phyloP scores from a whole-genome alignment of 371 early-diverging fungal genomes.

The Chytridium lagenaria region DNA sequence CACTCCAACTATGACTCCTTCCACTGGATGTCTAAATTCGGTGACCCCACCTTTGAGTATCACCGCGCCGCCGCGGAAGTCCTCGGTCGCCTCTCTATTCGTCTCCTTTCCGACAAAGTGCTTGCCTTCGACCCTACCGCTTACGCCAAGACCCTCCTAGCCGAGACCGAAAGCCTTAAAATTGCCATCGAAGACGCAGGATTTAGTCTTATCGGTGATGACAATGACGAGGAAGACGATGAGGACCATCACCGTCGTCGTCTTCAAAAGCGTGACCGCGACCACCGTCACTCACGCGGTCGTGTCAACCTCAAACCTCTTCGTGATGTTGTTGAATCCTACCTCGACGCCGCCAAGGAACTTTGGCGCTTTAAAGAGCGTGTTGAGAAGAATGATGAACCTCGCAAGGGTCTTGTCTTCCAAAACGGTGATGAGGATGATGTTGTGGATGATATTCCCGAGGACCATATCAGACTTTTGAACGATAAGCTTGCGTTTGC shows the following conservation, averaged over 20 bases:
- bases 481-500: slow-evolving; percentile 57
- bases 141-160: slow-evolving; percentile 22
- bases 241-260: not conserved
- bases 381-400: not conserved
- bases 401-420: not conserved
- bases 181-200: not conserved
- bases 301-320: not conserved
- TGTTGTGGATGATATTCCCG: not conserved
- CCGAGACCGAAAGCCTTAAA: not conserved
- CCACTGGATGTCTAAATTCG: slow-evolving; percentile 70
- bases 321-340: not conserved
- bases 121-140: slow-evolving; percentile 29
- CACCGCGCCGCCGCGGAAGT: slow-evolving; percentile 55
- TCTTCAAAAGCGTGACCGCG: not conserved
- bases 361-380: not conserved
- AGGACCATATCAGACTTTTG: not conserved
- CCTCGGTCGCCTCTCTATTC: slow-evolving; percentile 5
- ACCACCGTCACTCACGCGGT: not conserved
- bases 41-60: slow-evolving; percentile 67
- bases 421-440: not conserved
- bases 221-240: not conserved
- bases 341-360: not conserved
- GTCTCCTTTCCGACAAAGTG: slow-evolving; percentile 4
- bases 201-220: not conserved
- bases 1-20: slow-evolving; percentile 66